Evolutionary conservation across 345 rosid genomes (phyloP).

Genomic region (Salix udensis): DNA sequence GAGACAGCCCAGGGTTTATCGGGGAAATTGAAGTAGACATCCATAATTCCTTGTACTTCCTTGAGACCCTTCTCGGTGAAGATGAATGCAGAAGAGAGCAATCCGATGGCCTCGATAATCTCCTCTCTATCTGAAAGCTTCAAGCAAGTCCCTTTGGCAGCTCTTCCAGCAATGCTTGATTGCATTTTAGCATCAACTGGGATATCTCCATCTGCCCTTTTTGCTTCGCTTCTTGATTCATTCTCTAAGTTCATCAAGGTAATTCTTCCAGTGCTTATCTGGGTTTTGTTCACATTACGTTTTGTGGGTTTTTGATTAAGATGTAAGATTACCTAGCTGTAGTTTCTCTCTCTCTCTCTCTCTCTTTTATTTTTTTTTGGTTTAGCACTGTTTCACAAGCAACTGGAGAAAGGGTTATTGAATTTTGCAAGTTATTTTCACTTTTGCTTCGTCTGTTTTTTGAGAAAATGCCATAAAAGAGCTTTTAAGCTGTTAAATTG

Average conservation of each 20-base stretch:
- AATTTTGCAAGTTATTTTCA: not conserved
- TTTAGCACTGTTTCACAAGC: conserved; percentile 1
- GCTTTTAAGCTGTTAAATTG: not conserved
- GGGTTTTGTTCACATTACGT: not conserved
- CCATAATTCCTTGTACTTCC: not conserved
- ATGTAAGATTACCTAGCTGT: not conserved
- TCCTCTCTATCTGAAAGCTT: conserved; percentile 58
- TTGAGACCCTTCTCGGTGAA: not conserved
- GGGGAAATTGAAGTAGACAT: not conserved
- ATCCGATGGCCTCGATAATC: conserved; percentile 37
- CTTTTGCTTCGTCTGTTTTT: not conserved
- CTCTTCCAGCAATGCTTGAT: conserved; percentile 75
- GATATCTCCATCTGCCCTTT: conserved; percentile 51
- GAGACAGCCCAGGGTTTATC: conserved; percentile 14
- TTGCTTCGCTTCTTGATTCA: conserved; percentile 47
- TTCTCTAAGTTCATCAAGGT: conserved; percentile 34
- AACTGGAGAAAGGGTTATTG: not conserved
- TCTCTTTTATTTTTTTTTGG: not conserved
- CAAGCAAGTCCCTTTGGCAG: conserved; percentile 55
- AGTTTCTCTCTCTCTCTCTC: not conserved
- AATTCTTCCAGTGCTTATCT: conserved; percentile 13
- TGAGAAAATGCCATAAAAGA: no score
- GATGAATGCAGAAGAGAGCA: conserved; percentile 22
- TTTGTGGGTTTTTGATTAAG: not conserved
- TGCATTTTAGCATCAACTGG: conserved; percentile 72